phyloP scores from a whole-genome alignment of 257 asterid species.

The Nicotiana undulata region DNA sequence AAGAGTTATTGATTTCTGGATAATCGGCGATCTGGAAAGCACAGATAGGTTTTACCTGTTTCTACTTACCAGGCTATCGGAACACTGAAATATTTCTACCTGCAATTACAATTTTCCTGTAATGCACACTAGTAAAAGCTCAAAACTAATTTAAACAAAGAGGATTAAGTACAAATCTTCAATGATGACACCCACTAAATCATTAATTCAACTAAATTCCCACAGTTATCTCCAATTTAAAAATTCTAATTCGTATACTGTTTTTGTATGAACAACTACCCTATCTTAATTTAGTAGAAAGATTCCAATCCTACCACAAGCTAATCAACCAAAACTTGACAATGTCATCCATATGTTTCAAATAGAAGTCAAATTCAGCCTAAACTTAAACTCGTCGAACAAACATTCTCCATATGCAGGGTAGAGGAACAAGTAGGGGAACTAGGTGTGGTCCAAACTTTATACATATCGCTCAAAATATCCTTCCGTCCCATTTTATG shows the following conservation, averaged over 20 bases:
- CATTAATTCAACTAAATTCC: neutral
- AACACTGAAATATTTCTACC: neutral
- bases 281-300: neutral
- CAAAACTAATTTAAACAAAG: neutral
- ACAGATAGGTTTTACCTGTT: neutral
- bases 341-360: neutral
- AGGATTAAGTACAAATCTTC: neutral
- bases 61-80: neutral
- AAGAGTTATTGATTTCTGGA: no score
- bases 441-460: neutral
- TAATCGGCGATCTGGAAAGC: no score
- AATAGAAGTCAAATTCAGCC: conserved; percentile 1
- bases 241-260: neutral
- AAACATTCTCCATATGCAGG: neutral
- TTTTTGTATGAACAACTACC: neutral
- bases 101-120: neutral
- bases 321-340: neutral
- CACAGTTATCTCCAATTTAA: neutral
- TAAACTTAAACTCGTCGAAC: neutral
- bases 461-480: neutral
- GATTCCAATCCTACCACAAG: neutral
- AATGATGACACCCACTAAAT: neutral
- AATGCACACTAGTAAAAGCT: neutral
- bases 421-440: neutral
- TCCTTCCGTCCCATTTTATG: neutral